Evolutionary conservation across 2,329 filamentous ascomycete genomes (phyloP).

Genomic region (Talaromyces amestolkiae): DNA sequence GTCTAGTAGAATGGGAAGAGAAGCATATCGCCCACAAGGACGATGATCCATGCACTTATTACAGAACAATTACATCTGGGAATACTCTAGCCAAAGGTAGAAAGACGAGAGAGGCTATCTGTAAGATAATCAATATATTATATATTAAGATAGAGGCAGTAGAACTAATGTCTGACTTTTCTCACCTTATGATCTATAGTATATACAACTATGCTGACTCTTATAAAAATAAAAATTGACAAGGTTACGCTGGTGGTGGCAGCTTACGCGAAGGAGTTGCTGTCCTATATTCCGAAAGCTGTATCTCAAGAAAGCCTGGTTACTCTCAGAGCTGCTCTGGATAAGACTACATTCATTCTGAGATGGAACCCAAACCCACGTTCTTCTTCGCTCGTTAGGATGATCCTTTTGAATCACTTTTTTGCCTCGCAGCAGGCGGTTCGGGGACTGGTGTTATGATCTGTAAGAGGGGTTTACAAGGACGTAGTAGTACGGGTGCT

Average conservation of each 20-base stretch:
- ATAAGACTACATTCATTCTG: too few species aligned
- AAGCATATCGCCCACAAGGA: not conserved
- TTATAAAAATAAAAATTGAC: slow-evolving; percentile 21
- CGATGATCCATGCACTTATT: not conserved
- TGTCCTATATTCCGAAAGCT: not conserved
- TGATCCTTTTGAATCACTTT: too few species aligned
- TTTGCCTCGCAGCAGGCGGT: too few species aligned
- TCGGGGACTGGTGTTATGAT: too few species aligned
- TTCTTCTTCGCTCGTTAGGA: too few species aligned
- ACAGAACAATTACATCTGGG: not conserved
- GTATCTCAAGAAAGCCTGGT: not conserved
- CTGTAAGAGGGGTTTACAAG: too few species aligned
- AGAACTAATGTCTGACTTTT: not conserved
- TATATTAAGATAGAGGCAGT: not conserved
- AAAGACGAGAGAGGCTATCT: not conserved
- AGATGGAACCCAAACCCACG: too few species aligned
- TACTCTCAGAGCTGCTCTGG: too few species aligned
- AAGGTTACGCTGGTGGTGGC: slow-evolving; percentile 19
- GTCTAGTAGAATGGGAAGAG: not conserved
- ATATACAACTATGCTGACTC: slow-evolving; percentile 21
- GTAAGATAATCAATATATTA: not conserved
- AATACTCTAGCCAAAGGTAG: not conserved
- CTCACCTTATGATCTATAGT: slow-evolving; percentile 12
- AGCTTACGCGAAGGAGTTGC: not conserved
- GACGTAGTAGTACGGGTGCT: too few species aligned